Base-by-base conservation (phyloP, 73 alveolate genomes). In the Tetrahymena thermophila region DNA sequence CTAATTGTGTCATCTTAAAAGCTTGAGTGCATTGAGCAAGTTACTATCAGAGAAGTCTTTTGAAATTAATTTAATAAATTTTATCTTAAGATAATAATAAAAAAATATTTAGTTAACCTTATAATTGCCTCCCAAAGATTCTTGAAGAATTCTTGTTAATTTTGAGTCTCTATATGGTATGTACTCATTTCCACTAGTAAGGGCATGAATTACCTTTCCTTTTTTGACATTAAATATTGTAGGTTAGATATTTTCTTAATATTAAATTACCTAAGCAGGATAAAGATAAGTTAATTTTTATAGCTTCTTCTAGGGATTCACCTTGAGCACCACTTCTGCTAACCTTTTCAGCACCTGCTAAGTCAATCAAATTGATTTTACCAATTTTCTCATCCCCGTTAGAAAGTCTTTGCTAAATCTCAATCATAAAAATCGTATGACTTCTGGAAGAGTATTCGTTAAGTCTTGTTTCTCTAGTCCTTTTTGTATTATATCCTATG, bases 331-430 rank as follows among this genome's bases (percentile, higher is more conserved):
- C 99, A 19, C 98, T 97, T 84, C 95, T 96, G 35, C 97, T 94
- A 8, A 97, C 98, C 94, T 97, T 97, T 96, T 97, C 99, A 50
- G 98, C 96, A 23, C 99, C 99, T 13, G 99, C 99, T 40, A 97
- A 93, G 94, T 97, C 99, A 10, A 97, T 97, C 83, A 97, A 95
- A 96, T 97, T 97, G 94, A 97, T 95, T 28, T 93, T 95, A 28
- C 99, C 99, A 94, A 95, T 95, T 95, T 97, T 96, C 34, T 95
- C 94, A 95, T 95, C 95, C 38, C 97, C 98, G 55, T 95, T 96
- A 93, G 94, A 94, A 37, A 94, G 95, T 50, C 57, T 96, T 96
- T 97, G 98, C 42, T 93, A 57, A 23, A 97, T 96, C 95, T 97
- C 99, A 94, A 96, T 93, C 40, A 95, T 96, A 97, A 96, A 94